phyloP scores from a whole-genome alignment of 345 rosid genomes.

The Acer negundo region DNA sequence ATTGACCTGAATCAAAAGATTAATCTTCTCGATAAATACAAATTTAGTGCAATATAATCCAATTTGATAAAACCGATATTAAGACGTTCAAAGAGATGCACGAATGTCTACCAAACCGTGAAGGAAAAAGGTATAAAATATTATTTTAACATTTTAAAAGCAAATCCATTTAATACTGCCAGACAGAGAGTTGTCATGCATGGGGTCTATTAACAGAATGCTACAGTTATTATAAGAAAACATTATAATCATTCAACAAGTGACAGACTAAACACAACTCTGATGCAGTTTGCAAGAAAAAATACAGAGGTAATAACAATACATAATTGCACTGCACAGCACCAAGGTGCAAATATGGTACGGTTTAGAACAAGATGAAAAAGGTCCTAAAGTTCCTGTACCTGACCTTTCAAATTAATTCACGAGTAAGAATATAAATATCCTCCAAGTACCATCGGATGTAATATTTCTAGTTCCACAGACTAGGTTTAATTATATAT shows the following conservation, averaged over 20 bases:
- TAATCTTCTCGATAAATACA: slow-evolving; percentile 1
- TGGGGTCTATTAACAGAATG: too few species aligned
- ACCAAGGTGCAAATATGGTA: neutral
- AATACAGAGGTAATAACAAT: too few species aligned
- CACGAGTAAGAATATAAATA: neutral
- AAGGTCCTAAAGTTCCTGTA: neutral
- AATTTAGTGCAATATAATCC: slow-evolving; percentile 8
- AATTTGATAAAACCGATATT: neutral
- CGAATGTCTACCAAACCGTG: neutral
- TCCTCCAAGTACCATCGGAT: neutral
- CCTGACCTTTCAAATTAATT: neutral
- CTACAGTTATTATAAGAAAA: too few species aligned
- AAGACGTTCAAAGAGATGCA: slow-evolving; percentile 3
- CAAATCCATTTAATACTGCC: neutral
- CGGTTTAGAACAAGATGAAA: neutral
- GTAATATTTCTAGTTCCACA: neutral
- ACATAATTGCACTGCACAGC: neutral
- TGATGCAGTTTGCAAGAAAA: too few species aligned
- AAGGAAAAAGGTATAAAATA: slow-evolving; percentile 7
- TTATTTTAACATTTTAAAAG: neutral
- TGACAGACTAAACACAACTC: too few species aligned
- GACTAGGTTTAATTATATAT: neutral
- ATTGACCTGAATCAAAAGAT: slow-evolving; percentile 68
- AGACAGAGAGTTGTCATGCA: too few species aligned
- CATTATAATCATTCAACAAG: too few species aligned